Percentiles rank a stretch among this genome's conserved stretches.
These are phyloP conservation scores for Fagopyrum esculentum DNA, from an alignment of 148 eudicot genomes.

Conservation along the genomic window DNA sequence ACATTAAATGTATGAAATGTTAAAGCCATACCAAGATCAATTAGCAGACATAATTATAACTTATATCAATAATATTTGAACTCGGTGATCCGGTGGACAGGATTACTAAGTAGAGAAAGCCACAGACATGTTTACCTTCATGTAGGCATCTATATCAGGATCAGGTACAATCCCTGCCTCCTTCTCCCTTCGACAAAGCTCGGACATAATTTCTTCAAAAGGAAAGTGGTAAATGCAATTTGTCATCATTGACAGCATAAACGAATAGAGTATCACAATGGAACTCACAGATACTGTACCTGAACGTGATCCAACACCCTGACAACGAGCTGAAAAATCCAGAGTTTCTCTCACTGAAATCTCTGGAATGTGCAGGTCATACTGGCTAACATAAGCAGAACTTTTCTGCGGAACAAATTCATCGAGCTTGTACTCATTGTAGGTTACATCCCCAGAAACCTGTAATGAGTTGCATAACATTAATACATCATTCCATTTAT, in stretches of 20 bases:
- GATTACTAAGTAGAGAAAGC: too few species aligned
- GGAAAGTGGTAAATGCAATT: slow-evolving; percentile 6
- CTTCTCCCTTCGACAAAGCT: slow-evolving; percentile 67
- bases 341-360: slow-evolving; percentile 73
- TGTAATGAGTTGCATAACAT: slow-evolving; percentile 12
- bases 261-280: background rate
- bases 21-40: too few species aligned
- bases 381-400: slow-evolving; percentile 65
- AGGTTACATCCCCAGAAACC: slow-evolving; percentile 56
- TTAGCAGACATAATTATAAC: too few species aligned
- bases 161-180: slow-evolving; percentile 65
- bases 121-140: slow-evolving; percentile 45
- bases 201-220: slow-evolving; percentile 41
- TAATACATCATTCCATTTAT: background rate
- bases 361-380: slow-evolving; percentile 63
- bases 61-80: too few species aligned
- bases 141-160: slow-evolving; percentile 62
- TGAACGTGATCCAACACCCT: slow-evolving; percentile 68
- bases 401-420: slow-evolving; percentile 68
- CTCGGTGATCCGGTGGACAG: too few species aligned
- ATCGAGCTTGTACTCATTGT: slow-evolving; percentile 57
- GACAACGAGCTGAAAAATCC: slow-evolving; percentile 73
- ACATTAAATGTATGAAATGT: too few species aligned
- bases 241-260: background rate
- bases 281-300: slow-evolving; percentile 24